Evolutionary conservation across 1,284 basidiomycete species (phyloP).

Genomic region (Ganoderma lingzhi): DNA sequence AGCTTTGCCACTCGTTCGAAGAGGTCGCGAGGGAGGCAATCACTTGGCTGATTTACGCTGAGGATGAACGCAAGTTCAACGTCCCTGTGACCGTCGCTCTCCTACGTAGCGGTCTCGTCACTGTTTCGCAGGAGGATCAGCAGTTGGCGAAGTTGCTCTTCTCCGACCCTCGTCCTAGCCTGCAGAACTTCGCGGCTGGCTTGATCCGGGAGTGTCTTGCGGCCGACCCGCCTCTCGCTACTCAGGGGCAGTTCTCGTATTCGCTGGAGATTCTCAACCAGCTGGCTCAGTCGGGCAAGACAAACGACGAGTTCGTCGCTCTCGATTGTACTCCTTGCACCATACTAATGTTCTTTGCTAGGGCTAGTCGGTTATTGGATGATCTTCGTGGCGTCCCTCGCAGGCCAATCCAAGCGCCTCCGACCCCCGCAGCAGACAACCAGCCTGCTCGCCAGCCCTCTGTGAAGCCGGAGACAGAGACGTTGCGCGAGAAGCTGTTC

Average conservation of each 20-base stretch:
- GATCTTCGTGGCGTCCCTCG: conserved; percentile 75
- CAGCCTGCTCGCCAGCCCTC: conserved; percentile 53
- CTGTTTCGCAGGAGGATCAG: conserved; percentile 84
- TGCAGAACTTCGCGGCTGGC: conserved; percentile 86
- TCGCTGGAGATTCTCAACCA: conserved; percentile 87
- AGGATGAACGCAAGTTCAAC: conserved; percentile 98
- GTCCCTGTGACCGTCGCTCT: conserved; percentile 93
- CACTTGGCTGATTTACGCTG: conserved; percentile 96
- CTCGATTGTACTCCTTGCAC: background rate
- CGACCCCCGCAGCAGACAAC: conserved; percentile 43
- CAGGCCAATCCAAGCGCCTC: conserved; percentile 36
- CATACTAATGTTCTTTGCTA: conserved; percentile 36
- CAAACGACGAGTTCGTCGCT: conserved; percentile 77
- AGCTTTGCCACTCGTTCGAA: conserved; percentile 88
- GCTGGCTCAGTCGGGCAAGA: conserved; percentile 77
- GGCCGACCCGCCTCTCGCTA: conserved; percentile 79
- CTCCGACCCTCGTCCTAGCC: conserved; percentile 78
- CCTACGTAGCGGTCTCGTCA: conserved; percentile 86
- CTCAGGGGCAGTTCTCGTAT: conserved; percentile 82
- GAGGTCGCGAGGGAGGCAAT: conserved; percentile 98
- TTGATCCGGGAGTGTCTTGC: conserved; percentile 90
- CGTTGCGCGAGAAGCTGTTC: conserved; percentile 74
- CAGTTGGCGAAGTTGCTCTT: conserved; percentile 91
- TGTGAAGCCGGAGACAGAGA: conserved; percentile 73
- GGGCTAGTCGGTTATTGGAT: conserved; percentile 69